Conservation (phyloP, 2,329 filamentous ascomycete species). For the Leptographium wingfieldii region DNA sequence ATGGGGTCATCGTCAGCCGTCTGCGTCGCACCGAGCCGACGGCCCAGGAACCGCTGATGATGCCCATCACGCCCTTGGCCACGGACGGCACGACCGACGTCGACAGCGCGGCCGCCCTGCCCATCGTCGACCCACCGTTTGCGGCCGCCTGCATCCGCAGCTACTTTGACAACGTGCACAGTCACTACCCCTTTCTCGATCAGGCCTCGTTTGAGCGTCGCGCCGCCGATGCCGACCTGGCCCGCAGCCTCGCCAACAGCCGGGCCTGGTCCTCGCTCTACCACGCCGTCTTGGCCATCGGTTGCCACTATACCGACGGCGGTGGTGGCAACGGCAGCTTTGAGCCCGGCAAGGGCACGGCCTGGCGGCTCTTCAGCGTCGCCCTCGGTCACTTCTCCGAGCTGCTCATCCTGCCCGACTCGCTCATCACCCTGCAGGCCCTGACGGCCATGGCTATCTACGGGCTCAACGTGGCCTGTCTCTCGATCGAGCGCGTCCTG, state of each 20-base stretch:
- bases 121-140: neutral
- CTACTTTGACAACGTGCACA: conserved; percentile 27
- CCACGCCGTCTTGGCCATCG: conserved; percentile 24
- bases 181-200: conserved; percentile 27
- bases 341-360: conserved; percentile 23
- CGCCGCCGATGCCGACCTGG: conserved; percentile 16
- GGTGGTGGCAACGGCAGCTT: conserved; percentile 20
- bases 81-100: neutral
- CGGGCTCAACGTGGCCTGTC: conserved; percentile 16
- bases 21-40: conserved; percentile 6
- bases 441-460: conserved; percentile 20
- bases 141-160: conserved; percentile 10
- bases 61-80: neutral
- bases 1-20: conserved; percentile 12
- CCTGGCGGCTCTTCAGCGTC: conserved; percentile 26
- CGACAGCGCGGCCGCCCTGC: neutral
- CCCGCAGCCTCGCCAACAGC: conserved; percentile 14
- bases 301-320: conserved; percentile 18
- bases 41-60: neutral
- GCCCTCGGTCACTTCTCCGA: conserved; percentile 24
- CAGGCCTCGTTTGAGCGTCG: conserved; percentile 21
- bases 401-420: conserved; percentile 18
- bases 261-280: conserved; percentile 26
- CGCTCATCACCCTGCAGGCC: conserved; percentile 17
- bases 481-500: conserved; percentile 20